Conservation (phyloP, 2,329 filamentous ascomycete species). For the Alternaria tenuissima region DNA sequence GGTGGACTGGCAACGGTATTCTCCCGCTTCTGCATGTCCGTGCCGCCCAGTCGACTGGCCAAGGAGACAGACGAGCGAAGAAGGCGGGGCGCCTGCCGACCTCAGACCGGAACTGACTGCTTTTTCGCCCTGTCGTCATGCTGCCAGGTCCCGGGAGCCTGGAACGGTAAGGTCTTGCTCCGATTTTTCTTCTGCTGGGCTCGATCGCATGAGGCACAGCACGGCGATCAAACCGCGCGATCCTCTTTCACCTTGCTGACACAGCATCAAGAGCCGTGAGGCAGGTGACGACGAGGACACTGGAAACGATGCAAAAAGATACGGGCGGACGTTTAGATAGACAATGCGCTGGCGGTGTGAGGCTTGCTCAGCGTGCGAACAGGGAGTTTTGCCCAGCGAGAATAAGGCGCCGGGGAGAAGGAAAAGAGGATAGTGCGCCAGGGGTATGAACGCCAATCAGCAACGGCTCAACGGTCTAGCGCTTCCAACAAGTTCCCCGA, state of each 20-base stretch:
- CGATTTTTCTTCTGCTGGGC: constrained; percentile 23
- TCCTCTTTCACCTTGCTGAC: not conserved
- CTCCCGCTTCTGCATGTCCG: constrained; percentile 40
- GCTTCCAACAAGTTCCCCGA: constrained; percentile 34
- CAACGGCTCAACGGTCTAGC: constrained; percentile 29
- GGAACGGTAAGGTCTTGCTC: constrained; percentile 29
- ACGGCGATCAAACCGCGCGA: constrained; percentile 17
- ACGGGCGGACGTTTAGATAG: constrained; percentile 19
- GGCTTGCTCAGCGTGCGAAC: constrained; percentile 31
- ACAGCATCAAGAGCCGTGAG: not conserved
- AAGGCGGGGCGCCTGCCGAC: constrained; percentile 30
- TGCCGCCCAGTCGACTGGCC: constrained; percentile 28
- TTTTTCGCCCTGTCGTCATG: constrained; percentile 42
- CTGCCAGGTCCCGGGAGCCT: constrained; percentile 43
- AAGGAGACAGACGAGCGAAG: constrained; percentile 14
- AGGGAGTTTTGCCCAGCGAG: constrained; percentile 16
- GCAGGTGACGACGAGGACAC: constrained; percentile 12
- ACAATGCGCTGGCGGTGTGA: constrained; percentile 42
- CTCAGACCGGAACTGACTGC: constrained; percentile 26
- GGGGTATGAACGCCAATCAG: constrained; percentile 38
- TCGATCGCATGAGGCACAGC: constrained; percentile 23
- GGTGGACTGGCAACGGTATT: constrained; percentile 30
- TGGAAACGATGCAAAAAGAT: constrained; percentile 18
- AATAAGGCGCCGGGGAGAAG: constrained; percentile 23
- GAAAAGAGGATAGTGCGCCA: constrained; percentile 24